Evolutionary conservation across 1,139 yeast species (phyloP), one percentile per base, ranked within the genome.

Genomic region (Lodderomyces pseudojiufengensis): DNA sequence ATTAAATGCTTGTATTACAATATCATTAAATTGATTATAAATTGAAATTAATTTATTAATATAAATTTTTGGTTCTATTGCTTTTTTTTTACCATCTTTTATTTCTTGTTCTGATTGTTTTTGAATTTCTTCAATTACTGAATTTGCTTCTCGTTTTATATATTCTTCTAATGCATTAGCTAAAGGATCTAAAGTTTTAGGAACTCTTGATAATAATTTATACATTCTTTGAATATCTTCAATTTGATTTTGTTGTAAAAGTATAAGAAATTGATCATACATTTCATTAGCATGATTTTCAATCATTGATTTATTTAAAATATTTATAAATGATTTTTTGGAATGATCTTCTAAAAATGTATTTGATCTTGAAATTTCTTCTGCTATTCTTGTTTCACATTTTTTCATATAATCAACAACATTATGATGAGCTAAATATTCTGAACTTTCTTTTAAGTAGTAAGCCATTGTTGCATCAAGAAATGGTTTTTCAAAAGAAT

Each of bases 381-480:
- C 95, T 27, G 77, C 76, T 33, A 92, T 76, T 45, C 97, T 73
- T 32, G 76, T 71, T 51, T 85, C 90, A 34, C 95, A 95, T 57
- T 84, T 86, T 47, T 77, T 79, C 78, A 92, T 82, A 61, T 92
- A 92, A 54, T 87, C 95, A 27, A 90, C 92, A 34, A 90, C 95
- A 48, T 88, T 84, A 57, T 87, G 84, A 28, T 77, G 75, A 4
- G 74, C 62, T 45, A 92, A 67, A 55, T 80, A 88, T 35, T 70
- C 70, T 15, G 69, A 65, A 33, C 95, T 80, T 59, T 90, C 97
- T 33, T 66, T 66, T 27, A 69, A 63, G 59, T 90, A 92, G 57
- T 84, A 92, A 28, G 72, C 76, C 37, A 72, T 75, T 1, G 98
- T 90, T 38, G 77, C 80, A 24, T 74, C 77, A 47, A 92, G 68